phyloP scores from a whole-genome alignment of 2,329 filamentous ascomycete species.

The Fusarium acutatum region DNA sequence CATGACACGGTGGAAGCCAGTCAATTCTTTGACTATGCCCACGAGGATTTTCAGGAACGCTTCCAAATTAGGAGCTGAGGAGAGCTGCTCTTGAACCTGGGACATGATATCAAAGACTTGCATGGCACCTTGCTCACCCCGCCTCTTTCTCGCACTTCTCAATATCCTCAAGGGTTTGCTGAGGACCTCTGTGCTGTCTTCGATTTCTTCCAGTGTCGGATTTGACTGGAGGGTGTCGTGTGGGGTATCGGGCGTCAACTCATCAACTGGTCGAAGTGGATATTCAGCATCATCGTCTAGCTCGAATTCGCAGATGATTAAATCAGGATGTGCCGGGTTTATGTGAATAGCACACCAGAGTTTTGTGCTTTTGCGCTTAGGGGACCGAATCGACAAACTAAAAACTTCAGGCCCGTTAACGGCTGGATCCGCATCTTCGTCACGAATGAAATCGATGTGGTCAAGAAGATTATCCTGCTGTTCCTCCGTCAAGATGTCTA shows the following conservation, averaged over 20 bases:
- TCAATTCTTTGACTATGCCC: slow-evolving; percentile 87
- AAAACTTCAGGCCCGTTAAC: slow-evolving; percentile 88
- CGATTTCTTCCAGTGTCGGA: slow-evolving; percentile 77
- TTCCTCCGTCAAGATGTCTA: slow-evolving; percentile 85
- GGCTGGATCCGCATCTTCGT: slow-evolving; percentile 79
- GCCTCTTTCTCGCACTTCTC: slow-evolving; percentile 76
- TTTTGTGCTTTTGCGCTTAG: slow-evolving; percentile 67
- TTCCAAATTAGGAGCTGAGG: slow-evolving; percentile 74
- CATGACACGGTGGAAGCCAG: slow-evolving; percentile 92
- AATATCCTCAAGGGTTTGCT: slow-evolving; percentile 83
- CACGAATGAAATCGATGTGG: slow-evolving; percentile 86
- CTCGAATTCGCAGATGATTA: slow-evolving; percentile 90
- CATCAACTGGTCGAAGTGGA: slow-evolving; percentile 71
- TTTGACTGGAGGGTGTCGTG: slow-evolving; percentile 78
- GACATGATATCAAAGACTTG: slow-evolving; percentile 93
- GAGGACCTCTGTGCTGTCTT: slow-evolving; percentile 77
- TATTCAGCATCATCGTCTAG: slow-evolving; percentile 77
- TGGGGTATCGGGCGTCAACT: slow-evolving; percentile 68
- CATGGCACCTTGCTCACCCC: slow-evolving; percentile 84
- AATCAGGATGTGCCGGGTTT: slow-evolving; percentile 70
- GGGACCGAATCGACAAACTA: slow-evolving; percentile 74
- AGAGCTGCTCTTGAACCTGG: slow-evolving; percentile 88
- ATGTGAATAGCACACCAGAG: slow-evolving; percentile 90
- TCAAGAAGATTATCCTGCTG: slow-evolving; percentile 85
- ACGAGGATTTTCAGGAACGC: slow-evolving; percentile 82